Conservation (phyloP, 441 rosid species). For the Jatropha multifida region DNA sequence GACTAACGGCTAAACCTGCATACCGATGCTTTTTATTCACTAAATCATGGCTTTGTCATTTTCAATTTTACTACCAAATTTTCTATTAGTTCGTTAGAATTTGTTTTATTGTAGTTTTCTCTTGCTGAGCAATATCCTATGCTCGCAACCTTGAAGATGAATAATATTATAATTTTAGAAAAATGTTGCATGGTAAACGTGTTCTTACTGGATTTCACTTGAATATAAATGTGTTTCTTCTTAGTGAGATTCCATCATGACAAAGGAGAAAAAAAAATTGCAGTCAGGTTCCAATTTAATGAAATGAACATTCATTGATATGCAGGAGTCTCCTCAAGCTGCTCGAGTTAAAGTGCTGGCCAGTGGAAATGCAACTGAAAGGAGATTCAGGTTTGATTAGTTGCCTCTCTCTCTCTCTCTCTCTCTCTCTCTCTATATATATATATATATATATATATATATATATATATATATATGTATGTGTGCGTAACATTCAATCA, state of each 20-base stretch:
- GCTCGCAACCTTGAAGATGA: neutral
- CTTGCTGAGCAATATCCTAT: neutral
- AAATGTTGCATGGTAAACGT: neutral
- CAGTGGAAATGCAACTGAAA: constrained; percentile 95
- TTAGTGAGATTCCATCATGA: neutral
- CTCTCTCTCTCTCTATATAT: no score
- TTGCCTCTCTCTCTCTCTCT: neutral
- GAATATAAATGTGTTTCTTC: neutral
- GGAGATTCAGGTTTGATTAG: constrained; percentile 83
- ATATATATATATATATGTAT: no score
- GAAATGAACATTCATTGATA: constrained; percentile 20
- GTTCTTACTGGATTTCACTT: neutral
- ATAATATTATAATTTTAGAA: neutral
- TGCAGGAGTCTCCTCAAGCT: constrained; percentile 97
- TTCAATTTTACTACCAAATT: neutral
- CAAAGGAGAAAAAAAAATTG: neutral
- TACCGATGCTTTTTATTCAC: neutral
- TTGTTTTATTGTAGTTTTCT: neutral
- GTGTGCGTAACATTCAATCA: neutral
- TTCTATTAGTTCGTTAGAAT: neutral
- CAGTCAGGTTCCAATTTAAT: constrained; percentile 17
- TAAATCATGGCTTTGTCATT: neutral
- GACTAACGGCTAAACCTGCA: neutral
- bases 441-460: no score
- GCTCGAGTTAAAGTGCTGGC: constrained; percentile 98